These are phyloP conservation scores for Casaregolazyma suthepensis DNA, from an alignment of 1,139 yeast species.

Conservation along the genomic window DNA sequence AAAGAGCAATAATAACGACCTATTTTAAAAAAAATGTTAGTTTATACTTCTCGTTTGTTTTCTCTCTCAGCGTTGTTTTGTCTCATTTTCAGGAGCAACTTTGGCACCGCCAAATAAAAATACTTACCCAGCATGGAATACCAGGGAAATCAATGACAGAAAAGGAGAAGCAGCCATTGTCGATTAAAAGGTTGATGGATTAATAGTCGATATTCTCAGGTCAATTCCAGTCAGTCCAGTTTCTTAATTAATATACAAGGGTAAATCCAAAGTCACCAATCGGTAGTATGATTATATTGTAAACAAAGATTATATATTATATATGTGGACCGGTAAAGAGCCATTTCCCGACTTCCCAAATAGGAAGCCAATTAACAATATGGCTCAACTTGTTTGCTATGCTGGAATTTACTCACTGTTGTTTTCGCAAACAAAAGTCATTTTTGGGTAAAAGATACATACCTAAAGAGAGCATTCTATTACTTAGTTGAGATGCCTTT, in stretches of 20 bases:
- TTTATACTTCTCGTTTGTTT: not conserved
- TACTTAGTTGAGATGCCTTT: not conserved
- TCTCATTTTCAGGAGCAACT: not conserved
- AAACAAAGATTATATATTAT: constrained; percentile 6
- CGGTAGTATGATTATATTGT: not conserved
- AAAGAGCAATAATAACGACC: constrained; percentile 50
- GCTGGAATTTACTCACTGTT: constrained; percentile 3
- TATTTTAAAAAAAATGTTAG: constrained; percentile 19
- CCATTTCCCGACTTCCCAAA: constrained; percentile 1
- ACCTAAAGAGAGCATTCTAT: not conserved
- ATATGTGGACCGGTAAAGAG: not conserved
- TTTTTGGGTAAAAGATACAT: not conserved
- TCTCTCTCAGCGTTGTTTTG: not conserved
- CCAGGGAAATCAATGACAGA: constrained; percentile 16
- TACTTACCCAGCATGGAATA: constrained; percentile 24
- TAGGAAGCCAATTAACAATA: constrained; percentile 7
- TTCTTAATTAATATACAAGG: not conserved
- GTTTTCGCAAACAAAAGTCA: not conserved
- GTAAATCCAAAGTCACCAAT: not conserved
- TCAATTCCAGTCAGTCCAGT: not conserved
- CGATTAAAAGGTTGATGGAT: constrained; percentile 3
- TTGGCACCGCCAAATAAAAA: not conserved
- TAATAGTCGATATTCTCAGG: not conserved
- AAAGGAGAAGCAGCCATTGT: constrained; percentile 18
- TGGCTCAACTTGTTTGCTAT: constrained; percentile 5